These are phyloP conservation scores for Geotrichum restrictum DNA, from an alignment of 1,139 yeast genomes.

Conservation along the genomic window DNA sequence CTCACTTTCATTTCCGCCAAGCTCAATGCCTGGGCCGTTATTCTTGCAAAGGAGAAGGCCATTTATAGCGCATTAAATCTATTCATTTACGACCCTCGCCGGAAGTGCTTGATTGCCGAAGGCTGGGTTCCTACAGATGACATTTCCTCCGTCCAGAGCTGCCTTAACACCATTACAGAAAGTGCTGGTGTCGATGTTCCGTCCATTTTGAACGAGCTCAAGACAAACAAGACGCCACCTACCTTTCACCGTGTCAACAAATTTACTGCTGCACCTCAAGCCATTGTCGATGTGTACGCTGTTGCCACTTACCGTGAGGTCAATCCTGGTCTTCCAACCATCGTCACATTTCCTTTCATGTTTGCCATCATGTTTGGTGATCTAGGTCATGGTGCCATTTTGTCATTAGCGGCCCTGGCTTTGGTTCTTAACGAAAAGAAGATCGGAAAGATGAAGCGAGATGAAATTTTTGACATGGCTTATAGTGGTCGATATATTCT, in stretches of 20 bases:
- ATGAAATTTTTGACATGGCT: constrained; percentile 96
- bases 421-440: constrained; percentile 67
- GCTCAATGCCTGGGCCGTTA: constrained; percentile 66
- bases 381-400: constrained; percentile 87
- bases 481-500: constrained; percentile 85
- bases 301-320: constrained; percentile 91
- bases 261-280: constrained; percentile 86
- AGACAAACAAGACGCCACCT: constrained; percentile 85
- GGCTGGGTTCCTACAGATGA: constrained; percentile 85
- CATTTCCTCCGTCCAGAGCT: constrained; percentile 46
- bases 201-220: constrained; percentile 73
- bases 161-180: constrained; percentile 57
- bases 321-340: constrained; percentile 91
- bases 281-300: constrained; percentile 93
- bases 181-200: constrained; percentile 59
- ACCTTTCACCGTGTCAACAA: constrained; percentile 89
- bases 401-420: constrained; percentile 65
- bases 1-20: constrained; percentile 74
- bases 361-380: constrained; percentile 99
- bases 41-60: constrained; percentile 64
- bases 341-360: constrained; percentile 96
- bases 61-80: constrained; percentile 73
- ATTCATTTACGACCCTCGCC: constrained; percentile 78
- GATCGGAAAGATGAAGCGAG: constrained; percentile 65
- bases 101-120: constrained; percentile 92